A percentile compares a stretch with the other conserved stretches of the same genome.
phyloP scores from a whole-genome alignment of 2,329 filamentous ascomycete species.

The Xylaria sp. region DNA sequence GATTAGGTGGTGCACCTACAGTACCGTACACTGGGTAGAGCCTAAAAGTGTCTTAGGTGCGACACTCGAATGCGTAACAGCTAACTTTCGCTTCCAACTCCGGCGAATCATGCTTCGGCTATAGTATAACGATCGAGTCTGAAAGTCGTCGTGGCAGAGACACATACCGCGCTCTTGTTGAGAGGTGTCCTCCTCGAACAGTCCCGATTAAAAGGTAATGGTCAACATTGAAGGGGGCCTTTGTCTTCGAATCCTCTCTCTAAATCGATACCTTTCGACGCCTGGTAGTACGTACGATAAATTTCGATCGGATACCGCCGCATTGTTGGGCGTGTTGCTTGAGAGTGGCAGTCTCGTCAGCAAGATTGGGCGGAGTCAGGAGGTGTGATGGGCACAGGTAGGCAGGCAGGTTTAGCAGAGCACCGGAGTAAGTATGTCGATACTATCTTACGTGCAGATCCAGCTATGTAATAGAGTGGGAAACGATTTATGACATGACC shows the following conservation, averaged over 20 bases:
- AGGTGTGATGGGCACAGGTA: conserved; percentile 16
- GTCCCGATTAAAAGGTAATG: conserved; percentile 13
- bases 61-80: conserved; percentile 27
- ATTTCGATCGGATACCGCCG: not conserved
- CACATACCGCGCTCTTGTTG: conserved; percentile 2
- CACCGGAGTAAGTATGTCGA: conserved; percentile 12
- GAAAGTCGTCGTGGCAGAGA: conserved; percentile 15
- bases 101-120: conserved; percentile 34
- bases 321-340: not conserved
- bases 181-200: conserved; percentile 14
- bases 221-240: conserved; percentile 2
- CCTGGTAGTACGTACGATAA: not conserved
- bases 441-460: conserved; percentile 35
- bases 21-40: conserved; percentile 3
- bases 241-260: conserved; percentile 1
- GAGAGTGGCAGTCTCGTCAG: conserved; percentile 15
- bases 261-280: not conserved
- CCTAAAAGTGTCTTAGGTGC: conserved; percentile 7
- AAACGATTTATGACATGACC: conserved; percentile 35
- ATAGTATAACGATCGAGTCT: conserved; percentile 23
- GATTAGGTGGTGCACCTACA: not conserved
- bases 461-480: conserved; percentile 22
- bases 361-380: conserved; percentile 1
- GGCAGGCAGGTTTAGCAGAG: conserved; percentile 14
- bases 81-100: conserved; percentile 27